A percentile compares a stretch with the other conserved stretches of the same genome.
Evolutionary conservation across 441 rosid species (phyloP).

Genomic region (Euphorbia corollata): DNA sequence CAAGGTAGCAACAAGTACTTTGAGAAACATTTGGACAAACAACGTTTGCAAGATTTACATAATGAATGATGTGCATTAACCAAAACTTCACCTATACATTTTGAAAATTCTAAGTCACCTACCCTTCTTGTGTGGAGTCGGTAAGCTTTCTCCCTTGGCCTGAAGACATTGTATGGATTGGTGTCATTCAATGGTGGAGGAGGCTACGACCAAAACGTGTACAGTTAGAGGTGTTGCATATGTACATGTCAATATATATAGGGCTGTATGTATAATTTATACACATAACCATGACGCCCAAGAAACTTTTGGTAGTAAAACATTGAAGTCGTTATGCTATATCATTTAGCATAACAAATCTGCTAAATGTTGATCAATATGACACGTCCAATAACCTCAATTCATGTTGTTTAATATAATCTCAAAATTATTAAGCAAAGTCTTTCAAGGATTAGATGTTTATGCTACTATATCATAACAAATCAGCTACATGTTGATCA

Average conservation of each 20-base stretch:
- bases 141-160: constrained; percentile 93
- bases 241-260: neutral
- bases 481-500: neutral
- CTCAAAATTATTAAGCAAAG: neutral
- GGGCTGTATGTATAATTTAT: neutral
- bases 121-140: constrained; percentile 94
- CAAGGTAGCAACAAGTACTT: constrained; percentile 12
- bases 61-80: neutral
- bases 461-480: neutral
- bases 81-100: neutral
- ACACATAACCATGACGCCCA: neutral
- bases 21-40: constrained; percentile 3
- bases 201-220: constrained; percentile 47
- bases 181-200: constrained; percentile 95
- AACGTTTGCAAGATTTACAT: neutral
- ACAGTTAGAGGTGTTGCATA: constrained; percentile 2
- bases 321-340: neutral
- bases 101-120: constrained; percentile 16
- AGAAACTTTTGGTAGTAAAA: constrained; percentile 2
- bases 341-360: neutral
- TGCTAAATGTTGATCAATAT: neutral
- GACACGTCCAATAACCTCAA: neutral
- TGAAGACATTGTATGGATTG: constrained; percentile 92
- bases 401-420: neutral
- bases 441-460: neutral